Evolutionary conservation across 2,329 filamentous ascomycete genomes (phyloP).

Genomic region (Eutypa lata): DNA sequence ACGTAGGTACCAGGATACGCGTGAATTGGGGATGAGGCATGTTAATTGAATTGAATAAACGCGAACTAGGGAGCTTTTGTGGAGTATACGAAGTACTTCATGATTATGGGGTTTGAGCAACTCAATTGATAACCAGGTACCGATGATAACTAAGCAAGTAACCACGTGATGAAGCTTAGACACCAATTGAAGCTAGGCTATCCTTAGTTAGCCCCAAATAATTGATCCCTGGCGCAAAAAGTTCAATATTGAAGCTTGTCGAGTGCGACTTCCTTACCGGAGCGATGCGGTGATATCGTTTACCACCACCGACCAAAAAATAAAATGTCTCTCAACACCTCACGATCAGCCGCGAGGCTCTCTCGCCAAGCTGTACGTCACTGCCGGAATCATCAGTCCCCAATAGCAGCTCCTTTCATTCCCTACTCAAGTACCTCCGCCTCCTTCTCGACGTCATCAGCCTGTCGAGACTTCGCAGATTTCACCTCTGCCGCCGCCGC

Average conservation of each 20-base stretch:
- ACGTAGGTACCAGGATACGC: not conserved
- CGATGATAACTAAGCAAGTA: no score
- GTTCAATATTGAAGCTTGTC: not conserved
- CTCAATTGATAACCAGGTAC: no score
- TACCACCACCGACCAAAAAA: not conserved
- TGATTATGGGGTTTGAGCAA: no score
- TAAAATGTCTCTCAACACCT: constrained; percentile 33
- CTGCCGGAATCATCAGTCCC: constrained; percentile 17
- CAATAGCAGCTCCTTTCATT: no score
- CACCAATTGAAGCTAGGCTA: no score
- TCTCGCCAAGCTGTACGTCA: constrained; percentile 30
- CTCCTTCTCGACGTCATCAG: constrained; percentile 22
- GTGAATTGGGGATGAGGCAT: not conserved
- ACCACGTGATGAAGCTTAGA: no score
- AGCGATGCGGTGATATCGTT: not conserved
- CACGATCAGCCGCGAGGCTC: constrained; percentile 29
- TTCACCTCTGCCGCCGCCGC: not conserved
- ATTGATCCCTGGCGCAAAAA: not conserved
- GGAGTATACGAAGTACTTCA: no score
- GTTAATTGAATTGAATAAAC: constrained; percentile 8
- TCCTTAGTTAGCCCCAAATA: no score
- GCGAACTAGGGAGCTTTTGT: not conserved
- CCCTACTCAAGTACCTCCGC: constrained; percentile 1
- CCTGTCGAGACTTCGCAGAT: constrained; percentile 2
- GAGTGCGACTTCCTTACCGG: not conserved